phyloP scores from a whole-genome alignment of 495 filamentous ascomycete genomes.

The Penicillium roqueforti region DNA sequence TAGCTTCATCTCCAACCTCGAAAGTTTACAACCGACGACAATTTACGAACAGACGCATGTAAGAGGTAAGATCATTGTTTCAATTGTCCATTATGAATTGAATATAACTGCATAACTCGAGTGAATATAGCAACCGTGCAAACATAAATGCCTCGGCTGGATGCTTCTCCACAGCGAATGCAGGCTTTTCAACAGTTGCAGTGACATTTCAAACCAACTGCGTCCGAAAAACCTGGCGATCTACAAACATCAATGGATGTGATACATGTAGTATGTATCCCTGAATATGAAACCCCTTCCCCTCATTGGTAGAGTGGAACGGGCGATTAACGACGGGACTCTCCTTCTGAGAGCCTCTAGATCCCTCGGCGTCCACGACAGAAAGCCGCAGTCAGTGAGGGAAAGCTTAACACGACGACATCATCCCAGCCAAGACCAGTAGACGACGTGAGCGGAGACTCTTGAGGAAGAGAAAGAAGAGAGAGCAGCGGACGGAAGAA shows the following conservation, averaged over 20 bases:
- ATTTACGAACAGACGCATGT: not conserved
- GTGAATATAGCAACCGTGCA: not conserved
- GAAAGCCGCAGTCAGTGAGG: constrained; percentile 49
- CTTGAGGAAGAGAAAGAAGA: constrained; percentile 32
- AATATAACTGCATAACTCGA: not conserved
- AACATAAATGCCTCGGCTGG: not conserved
- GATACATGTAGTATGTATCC: constrained; percentile 36
- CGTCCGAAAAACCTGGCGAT: not conserved
- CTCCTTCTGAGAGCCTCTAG: constrained; percentile 44
- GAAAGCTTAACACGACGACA: constrained; percentile 36
- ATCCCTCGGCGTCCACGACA: constrained; percentile 43
- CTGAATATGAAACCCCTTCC: constrained; percentile 52
- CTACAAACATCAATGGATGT: not conserved
- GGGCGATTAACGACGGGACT: constrained; percentile 58
- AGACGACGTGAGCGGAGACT: constrained; percentile 47
- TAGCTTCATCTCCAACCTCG: not conserved
- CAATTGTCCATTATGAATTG: not conserved
- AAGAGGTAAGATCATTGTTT: not conserved
- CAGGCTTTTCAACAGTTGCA: not conserved
- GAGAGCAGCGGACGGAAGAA: constrained; percentile 4
- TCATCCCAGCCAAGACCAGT: constrained; percentile 36
- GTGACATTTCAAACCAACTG: not conserved
- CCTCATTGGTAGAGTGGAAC: constrained; percentile 47
- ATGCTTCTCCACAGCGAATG: not conserved
- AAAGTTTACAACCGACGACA: not conserved